Evolutionary conservation across 768 basidiomycete species (phyloP), one percentile per base, ranked within the genome.

Genomic region (Filobasidium floriforme): DNA sequence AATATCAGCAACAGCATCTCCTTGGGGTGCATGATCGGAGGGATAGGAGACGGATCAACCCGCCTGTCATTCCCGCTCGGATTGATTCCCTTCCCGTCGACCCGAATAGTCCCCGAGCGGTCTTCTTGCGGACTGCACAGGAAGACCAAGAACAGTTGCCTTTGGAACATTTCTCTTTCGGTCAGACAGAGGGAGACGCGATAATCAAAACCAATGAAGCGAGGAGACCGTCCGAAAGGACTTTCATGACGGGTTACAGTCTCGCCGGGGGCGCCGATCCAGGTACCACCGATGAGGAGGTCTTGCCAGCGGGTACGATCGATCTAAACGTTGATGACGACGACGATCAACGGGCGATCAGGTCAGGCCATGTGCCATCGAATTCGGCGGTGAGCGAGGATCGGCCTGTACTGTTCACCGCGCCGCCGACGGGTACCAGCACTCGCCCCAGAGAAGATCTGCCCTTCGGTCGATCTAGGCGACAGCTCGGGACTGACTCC

Each of bases 231-330:
- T 57, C 54, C 6, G 54, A 57, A 15, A 15, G 24, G 54, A 57
- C 54, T 6, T 57, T 57, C n/a, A 57, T 57, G 54, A 57, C 54
- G 12, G 54, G 54, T 57, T 57, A 57, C 15, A 26, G 24, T 26
- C 26, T 57, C 22, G 54, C 22, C 15, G 54, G 54, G 24, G 54
- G 54, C 5, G 24, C 12, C 29, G 54, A 57, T 57, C 54, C 19
- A 4, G 54, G 46, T 19, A 1, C n/a, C 7, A 57, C 54, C 7
- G 54, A 57, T 57, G 54, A 57, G 7, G 54, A 57, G 46, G 46
- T 49, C 12, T 22, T 15, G 46, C 46, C 18, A 22, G 46, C 15
- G 15, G 46, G 18, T 22, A 49, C 18, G 46, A 22, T 49, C 18
- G 46, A 49, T 49, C 46, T 37, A 9, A 37, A 37, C 9, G 9